phyloP scores from a whole-genome alignment of 805 yeast species.

The Saturnispora quitensis region DNA sequence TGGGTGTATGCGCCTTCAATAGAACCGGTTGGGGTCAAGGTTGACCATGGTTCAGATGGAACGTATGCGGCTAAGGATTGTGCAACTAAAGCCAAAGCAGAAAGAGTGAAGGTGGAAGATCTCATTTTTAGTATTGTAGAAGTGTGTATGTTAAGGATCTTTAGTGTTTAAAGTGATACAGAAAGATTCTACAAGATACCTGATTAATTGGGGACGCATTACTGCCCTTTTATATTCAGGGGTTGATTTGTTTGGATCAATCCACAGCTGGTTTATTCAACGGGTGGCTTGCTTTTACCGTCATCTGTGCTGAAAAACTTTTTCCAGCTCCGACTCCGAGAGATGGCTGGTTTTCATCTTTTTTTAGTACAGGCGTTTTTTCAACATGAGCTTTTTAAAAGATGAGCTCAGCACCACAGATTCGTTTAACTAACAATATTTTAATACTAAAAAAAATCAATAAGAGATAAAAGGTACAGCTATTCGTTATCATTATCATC shows the following conservation, averaged over 20 bases:
- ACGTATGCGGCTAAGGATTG: conserved; percentile 50
- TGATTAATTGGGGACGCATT: not conserved
- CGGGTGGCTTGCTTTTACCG: conserved; percentile 1
- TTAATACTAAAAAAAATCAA: not conserved
- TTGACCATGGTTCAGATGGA: conserved; percentile 60
- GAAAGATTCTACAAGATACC: not conserved
- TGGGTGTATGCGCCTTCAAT: conserved; percentile 42
- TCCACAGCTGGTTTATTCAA: not conserved
- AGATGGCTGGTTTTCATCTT: conserved; percentile 2
- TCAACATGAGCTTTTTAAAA: not conserved
- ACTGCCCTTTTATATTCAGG: not conserved
- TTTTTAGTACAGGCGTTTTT: not conserved
- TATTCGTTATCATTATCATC: not conserved
- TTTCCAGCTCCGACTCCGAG: not conserved
- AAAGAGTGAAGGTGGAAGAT: conserved; percentile 15
- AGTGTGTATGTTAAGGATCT: not conserved
- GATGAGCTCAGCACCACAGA: not conserved
- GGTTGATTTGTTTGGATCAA: conserved; percentile 8
- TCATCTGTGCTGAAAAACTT: not conserved
- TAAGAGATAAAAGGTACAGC: not conserved
- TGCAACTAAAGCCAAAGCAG: conserved; percentile 36
- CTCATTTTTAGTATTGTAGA: conserved; percentile 8
- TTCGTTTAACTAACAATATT: not conserved
- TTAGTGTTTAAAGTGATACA: conserved; percentile 1
- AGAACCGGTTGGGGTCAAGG: conserved; percentile 54